Evolutionary conservation across 768 basidiomycete species (phyloP).

Genomic region (Phylloporus sp.): DNA sequence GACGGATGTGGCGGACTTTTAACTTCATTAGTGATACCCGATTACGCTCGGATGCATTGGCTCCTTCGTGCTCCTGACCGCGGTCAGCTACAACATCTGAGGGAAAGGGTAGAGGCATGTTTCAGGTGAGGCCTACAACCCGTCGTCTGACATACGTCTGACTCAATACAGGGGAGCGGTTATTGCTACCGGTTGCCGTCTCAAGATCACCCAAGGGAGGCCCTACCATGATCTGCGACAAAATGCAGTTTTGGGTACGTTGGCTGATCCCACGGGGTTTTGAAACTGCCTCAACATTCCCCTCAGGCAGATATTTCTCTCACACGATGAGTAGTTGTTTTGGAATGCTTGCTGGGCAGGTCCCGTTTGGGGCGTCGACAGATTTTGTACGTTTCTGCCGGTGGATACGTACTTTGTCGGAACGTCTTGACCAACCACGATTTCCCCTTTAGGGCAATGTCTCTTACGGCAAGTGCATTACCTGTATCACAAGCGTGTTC

Average conservation of each 20-base stretch:
- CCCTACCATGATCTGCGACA: constrained; percentile 57
- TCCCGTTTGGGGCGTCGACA: constrained; percentile 55
- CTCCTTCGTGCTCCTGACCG: constrained; percentile 63
- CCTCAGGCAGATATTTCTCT: constrained; percentile 49
- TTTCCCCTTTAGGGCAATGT: constrained; percentile 58
- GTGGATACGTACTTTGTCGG: background rate
- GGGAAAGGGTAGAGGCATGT: constrained; percentile 60
- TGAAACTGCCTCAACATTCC: constrained; percentile 3
- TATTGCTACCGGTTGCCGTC: constrained; percentile 54
- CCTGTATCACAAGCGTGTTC: constrained; percentile 1
- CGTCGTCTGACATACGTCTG: background rate
- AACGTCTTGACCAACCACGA: constrained; percentile 11
- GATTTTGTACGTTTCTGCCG: constrained; percentile 58
- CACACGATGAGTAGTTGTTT: constrained; percentile 42
- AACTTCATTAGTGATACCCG: constrained; percentile 63
- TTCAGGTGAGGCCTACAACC: constrained; percentile 49
- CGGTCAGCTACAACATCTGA: constrained; percentile 48
- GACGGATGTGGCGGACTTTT: background rate
- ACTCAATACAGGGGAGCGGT: constrained; percentile 52
- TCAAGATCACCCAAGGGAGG: constrained; percentile 38
- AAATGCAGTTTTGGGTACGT: constrained; percentile 50
- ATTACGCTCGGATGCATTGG: constrained; percentile 74
- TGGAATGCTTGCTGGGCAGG: constrained; percentile 34
- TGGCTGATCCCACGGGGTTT: background rate
- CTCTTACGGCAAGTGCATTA: constrained; percentile 49